Conservation (phyloP, 1,284 basidiomycete genomes). For the Malassezia caprae region DNA sequence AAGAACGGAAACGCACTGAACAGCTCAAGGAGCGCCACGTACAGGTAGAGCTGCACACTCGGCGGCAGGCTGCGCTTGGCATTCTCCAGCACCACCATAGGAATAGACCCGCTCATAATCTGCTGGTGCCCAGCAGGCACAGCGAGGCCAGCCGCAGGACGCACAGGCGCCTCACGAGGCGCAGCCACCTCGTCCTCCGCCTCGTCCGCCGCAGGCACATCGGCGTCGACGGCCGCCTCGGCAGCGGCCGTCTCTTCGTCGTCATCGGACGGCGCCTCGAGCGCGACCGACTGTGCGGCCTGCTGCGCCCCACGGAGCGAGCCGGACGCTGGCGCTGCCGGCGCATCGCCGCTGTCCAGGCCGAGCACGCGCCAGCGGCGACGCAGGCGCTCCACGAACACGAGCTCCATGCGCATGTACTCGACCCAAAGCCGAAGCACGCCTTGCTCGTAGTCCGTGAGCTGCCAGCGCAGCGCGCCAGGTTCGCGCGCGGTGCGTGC, state of each 20-base stretch:
- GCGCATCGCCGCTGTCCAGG: conserved; percentile 49
- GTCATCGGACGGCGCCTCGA: conserved; percentile 18
- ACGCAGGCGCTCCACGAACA: conserved; percentile 72
- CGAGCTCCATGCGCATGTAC: conserved; percentile 76
- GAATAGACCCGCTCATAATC: conserved; percentile 32
- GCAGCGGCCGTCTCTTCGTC: conserved; percentile 18
- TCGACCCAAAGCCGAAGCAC: conserved; percentile 40
- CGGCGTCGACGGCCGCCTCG: conserved; percentile 15
- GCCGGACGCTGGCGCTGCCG: neutral
- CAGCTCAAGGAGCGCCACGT: conserved; percentile 25
- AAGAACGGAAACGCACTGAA: conserved; percentile 32
- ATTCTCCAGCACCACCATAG: conserved; percentile 27
- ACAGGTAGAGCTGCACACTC: conserved; percentile 26
- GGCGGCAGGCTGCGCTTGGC: conserved; percentile 25
- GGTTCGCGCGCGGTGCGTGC: conserved; percentile 1
- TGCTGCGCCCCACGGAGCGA: conserved; percentile 1
- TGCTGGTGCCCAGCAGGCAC: conserved; percentile 29
- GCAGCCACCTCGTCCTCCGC: conserved; percentile 15
- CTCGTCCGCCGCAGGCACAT: conserved; percentile 7
- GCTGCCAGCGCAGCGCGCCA: conserved; percentile 8
- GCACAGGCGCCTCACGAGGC: conserved; percentile 12
- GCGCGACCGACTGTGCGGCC: conserved; percentile 6
- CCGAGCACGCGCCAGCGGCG: conserved; percentile 71
- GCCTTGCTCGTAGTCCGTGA: conserved; percentile 22
- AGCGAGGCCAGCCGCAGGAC: neutral